Percentiles rank a stretch among this genome's conserved stretches.
Conservation (phyloP, 2,329 filamentous ascomycete species). For the Cytospora mali region DNA sequence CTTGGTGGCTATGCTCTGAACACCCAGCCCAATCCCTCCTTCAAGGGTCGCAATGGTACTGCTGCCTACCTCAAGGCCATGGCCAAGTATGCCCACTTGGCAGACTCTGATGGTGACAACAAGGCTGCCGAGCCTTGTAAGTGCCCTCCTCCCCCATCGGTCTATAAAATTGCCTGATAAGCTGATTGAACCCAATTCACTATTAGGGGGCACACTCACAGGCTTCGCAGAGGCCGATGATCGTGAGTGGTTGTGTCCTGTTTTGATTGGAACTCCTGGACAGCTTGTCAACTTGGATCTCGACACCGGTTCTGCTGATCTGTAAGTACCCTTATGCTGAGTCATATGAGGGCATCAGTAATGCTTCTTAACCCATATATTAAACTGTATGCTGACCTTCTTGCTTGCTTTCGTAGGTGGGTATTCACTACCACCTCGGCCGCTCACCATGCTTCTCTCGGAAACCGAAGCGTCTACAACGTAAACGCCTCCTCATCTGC, state of each 20-base stretch:
- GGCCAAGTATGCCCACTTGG: conserved; percentile 37
- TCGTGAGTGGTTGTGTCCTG: conserved; percentile 61
- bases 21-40: conserved; percentile 41
- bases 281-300: conserved; percentile 68
- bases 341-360: background rate
- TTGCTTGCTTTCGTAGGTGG: conserved; percentile 45
- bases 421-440: conserved; percentile 51
- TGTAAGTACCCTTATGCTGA: conserved; percentile 61
- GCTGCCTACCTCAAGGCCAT: conserved; percentile 29
- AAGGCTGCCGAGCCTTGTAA: conserved; percentile 8
- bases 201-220: conserved; percentile 33
- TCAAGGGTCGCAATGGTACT: conserved; percentile 38
- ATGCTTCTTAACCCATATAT: background rate
- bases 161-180: background rate
- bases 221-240: conserved; percentile 43
- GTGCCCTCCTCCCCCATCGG: conserved; percentile 27
- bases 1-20: conserved; percentile 35
- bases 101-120: conserved; percentile 39
- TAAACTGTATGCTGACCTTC: conserved; percentile 24
- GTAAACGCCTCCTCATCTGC: conserved; percentile 51
- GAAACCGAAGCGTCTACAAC: conserved; percentile 48
- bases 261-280: conserved; percentile 60
- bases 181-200: background rate
- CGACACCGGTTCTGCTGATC: conserved; percentile 65
- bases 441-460: conserved; percentile 48